Conservation (phyloP, 495 filamentous ascomycete genomes). For the Amphirosellinia nigrospora region DNA sequence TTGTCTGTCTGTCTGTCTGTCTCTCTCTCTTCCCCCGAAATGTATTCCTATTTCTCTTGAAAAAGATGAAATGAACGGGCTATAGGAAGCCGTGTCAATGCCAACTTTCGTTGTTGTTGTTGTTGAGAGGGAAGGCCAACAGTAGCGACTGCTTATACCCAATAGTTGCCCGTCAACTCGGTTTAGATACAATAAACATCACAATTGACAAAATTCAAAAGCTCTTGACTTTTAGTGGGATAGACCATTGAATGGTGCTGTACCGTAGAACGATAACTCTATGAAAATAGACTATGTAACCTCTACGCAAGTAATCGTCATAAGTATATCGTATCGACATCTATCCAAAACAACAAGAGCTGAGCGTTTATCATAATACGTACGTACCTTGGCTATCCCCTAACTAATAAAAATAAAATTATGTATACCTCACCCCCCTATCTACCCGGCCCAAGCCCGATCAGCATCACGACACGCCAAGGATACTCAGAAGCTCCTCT, state of each 20-base stretch:
- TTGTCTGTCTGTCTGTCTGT: no score
- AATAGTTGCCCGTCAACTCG: neutral
- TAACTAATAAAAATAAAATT: no score
- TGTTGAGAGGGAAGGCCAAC: neutral
- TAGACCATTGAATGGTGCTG: neutral
- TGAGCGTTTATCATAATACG: neutral
- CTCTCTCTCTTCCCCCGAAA: neutral
- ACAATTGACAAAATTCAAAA: neutral
- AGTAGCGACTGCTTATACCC: neutral
- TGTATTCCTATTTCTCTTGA: neutral
- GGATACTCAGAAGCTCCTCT: conserved; percentile 53
- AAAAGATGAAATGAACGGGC: neutral
- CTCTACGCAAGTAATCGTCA: no score
- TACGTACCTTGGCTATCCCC: no score
- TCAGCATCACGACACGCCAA: conserved; percentile 29
- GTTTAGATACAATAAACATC: neutral
- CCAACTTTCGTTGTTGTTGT: neutral
- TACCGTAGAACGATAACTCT: neutral
- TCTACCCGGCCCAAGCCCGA: neutral
- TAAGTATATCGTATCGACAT: neutral
- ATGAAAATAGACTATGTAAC: neutral
- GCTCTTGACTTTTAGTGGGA: neutral
- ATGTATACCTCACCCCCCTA: neutral
- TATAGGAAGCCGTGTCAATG: conserved; percentile 12
- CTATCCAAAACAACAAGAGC: neutral